Evolutionary conservation across 306 rosid genomes (phyloP).

Genomic region (Hylodesmum podocarpum): DNA sequence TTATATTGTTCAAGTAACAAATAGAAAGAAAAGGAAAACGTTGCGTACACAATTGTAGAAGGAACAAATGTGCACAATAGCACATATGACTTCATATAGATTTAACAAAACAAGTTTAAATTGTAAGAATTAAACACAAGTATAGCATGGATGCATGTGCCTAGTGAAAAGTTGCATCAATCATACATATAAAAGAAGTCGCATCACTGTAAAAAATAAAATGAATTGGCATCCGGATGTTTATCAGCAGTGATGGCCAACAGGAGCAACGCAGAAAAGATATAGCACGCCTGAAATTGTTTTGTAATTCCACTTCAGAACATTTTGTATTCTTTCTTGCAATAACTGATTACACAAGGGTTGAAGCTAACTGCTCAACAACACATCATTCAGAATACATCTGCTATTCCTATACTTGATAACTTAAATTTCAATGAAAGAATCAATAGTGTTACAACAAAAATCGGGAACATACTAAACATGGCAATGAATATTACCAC

Average conservation of each 20-base stretch:
- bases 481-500: slow-evolving; percentile 43
- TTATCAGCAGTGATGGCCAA: slow-evolving; percentile 6
- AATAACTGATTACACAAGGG: slow-evolving; percentile 27
- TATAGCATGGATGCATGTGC: background rate
- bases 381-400: slow-evolving; percentile 29
- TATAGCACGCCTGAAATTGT: slow-evolving; percentile 22
- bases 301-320: slow-evolving; percentile 18
- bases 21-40: background rate
- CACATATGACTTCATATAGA: background rate
- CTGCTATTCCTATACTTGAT: slow-evolving; percentile 44
- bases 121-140: background rate
- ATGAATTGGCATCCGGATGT: background rate
- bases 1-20: no score
- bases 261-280: background rate
- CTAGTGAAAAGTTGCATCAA: background rate
- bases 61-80: background rate
- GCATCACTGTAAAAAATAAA: background rate
- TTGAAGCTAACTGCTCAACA: slow-evolving; percentile 41
- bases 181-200: background rate
- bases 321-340: slow-evolving; percentile 29
- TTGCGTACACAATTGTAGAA: background rate
- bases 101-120: background rate
- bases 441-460: slow-evolving; percentile 58
- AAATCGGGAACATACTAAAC: slow-evolving; percentile 41
- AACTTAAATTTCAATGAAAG: slow-evolving; percentile 75